Evolutionary conservation across 202 grass and related monocot species (phyloP).

Genomic region (Cymbopogon flexuosus): DNA sequence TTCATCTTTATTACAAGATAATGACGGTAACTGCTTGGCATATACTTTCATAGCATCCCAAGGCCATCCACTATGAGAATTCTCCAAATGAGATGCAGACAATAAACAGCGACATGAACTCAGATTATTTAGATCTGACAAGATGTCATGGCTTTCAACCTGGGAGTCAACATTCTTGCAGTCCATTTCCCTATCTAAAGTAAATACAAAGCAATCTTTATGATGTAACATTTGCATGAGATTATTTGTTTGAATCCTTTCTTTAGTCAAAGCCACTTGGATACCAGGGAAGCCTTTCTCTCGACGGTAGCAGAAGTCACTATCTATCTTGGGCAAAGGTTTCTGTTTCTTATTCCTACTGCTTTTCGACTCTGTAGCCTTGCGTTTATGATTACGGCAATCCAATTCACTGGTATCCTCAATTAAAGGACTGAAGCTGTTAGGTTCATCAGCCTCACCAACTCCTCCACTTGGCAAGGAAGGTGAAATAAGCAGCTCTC

Average conservation of each 20-base stretch:
- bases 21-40: conserved; percentile 33
- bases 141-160: conserved; percentile 6
- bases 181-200: conserved; percentile 25
- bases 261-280: conserved; percentile 54
- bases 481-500: conserved; percentile 59
- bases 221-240: conserved; percentile 18
- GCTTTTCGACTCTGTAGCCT: conserved; percentile 40
- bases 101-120: conserved; percentile 33
- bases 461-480: conserved; percentile 68
- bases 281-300: conserved; percentile 94
- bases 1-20: conserved; percentile 37
- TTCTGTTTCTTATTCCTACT: conserved; percentile 59
- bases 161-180: conserved; percentile 26
- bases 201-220: conserved; percentile 43
- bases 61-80: conserved; percentile 48
- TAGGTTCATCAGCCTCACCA: conserved; percentile 70
- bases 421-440: conserved; percentile 32
- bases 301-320: conserved; percentile 52
- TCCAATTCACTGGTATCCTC: conserved; percentile 29
- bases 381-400: conserved; percentile 43
- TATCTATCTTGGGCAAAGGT: conserved; percentile 49
- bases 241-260: conserved; percentile 39
- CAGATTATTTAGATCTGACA: conserved; percentile 10
- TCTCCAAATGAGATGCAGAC: conserved; percentile 37
- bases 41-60: conserved; percentile 68